These are phyloP conservation scores for Penicillium nucicola DNA, from an alignment of 495 filamentous ascomycete species.

Conservation along the genomic window DNA sequence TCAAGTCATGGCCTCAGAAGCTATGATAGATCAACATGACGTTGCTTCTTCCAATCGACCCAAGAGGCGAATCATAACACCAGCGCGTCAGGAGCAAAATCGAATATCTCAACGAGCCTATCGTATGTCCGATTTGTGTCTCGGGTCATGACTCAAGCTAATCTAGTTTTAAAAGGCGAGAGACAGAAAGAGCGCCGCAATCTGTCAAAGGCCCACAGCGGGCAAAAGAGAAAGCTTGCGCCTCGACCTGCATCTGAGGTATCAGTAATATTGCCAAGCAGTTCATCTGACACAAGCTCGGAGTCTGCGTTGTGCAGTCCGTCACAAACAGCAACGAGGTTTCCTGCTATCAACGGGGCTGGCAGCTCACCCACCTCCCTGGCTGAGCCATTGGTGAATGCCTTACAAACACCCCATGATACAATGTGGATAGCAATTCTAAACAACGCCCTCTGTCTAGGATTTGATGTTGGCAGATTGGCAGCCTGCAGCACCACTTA, in stretches of 20 bases:
- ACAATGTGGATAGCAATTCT: constrained; percentile 22
- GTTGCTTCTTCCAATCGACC: background rate
- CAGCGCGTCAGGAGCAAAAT: constrained; percentile 41
- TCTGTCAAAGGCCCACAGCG: background rate
- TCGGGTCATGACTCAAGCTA: background rate
- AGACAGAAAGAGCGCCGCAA: constrained; percentile 15
- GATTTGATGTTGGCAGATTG: constrained; percentile 26
- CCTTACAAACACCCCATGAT: constrained; percentile 8
- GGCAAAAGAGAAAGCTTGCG: background rate
- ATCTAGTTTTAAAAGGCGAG: background rate
- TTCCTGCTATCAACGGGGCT: background rate
- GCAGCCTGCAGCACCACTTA: constrained; percentile 13
- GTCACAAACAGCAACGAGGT: too few species aligned
- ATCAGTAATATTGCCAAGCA: background rate
- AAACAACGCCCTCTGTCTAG: constrained; percentile 35
- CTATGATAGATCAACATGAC: background rate
- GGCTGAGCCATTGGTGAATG: constrained; percentile 10
- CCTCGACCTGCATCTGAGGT: constrained; percentile 1
- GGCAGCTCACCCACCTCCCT: background rate
- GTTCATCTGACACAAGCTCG: background rate
- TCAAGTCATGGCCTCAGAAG: background rate
- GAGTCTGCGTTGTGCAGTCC: background rate
- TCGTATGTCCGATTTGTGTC: constrained; percentile 20
- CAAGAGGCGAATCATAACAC: constrained; percentile 36
- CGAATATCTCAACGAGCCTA: constrained; percentile 37